A percentile compares a stretch with the other conserved stretches of the same genome.
Conservation (phyloP, 2,329 filamentous ascomycete genomes). For the Venturia pyrina region DNA sequence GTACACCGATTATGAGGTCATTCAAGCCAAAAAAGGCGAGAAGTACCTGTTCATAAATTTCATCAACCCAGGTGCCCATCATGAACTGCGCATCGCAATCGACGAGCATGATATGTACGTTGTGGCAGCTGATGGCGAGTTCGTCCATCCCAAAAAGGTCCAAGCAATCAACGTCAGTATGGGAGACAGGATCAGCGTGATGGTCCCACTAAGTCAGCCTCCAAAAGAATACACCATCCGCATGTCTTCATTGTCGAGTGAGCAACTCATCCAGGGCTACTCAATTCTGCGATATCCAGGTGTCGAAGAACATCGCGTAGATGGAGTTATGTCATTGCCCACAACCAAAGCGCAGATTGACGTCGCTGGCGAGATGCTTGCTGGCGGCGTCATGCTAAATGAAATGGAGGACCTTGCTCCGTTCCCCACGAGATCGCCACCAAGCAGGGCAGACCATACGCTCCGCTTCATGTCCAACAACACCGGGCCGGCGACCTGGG, state of each 20-base stretch:
- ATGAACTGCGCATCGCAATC: conserved; percentile 16
- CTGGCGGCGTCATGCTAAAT: neutral
- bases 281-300: conserved; percentile 5
- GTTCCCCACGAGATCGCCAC: conserved; percentile 22
- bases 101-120: conserved; percentile 17
- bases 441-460: conserved; percentile 19
- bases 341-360: neutral
- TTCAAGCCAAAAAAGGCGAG: conserved; percentile 14
- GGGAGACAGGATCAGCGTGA: neutral
- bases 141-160: conserved; percentile 16
- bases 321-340: conserved; percentile 5
- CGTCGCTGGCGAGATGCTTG: neutral
- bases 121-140: conserved; percentile 17
- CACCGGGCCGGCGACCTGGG: conserved; percentile 16
- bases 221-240: neutral
- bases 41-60: conserved; percentile 16
- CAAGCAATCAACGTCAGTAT: conserved; percentile 12
- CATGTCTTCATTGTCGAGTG: neutral
- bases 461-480: neutral
- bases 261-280: neutral
- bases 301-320: conserved; percentile 4
- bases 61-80: conserved; percentile 16
- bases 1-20: conserved; percentile 15
- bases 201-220: neutral
- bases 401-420: neutral